Evolutionary conservation across 148 eudicot species (phyloP), one percentile per base, ranked within the genome.

Genomic region (Arbutus unedo): DNA sequence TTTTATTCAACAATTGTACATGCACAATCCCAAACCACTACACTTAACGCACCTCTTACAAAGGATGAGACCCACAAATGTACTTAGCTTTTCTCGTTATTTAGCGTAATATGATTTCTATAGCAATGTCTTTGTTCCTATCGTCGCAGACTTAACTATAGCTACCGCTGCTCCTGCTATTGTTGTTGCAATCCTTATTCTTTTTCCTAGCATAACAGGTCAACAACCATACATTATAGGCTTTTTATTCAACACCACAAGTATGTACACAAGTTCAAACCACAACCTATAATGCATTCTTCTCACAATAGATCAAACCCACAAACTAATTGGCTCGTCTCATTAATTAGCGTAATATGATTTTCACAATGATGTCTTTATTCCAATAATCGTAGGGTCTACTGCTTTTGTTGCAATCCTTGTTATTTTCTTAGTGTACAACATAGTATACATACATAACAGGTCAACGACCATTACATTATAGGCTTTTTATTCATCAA

Each of bases 111-210:
- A 10, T 2, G n/a, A 2, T 60, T n/a, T 19, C n/a, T n/a, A 2
- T 67, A 47, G 74, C 3, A 19, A 70, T 1, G n/a, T 16, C 6
- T 15, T 43, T 25, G 0, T 70, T 70, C n/a, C 72, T 82, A 79
- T 81, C 83, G 49, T 66, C 84, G 73, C 15, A 8, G 15, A 66
- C 67, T 25, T 84, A 88, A 62, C 81, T 83, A 13, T 85, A 87
- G 74, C 89, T 74, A 3, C 74, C 73, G 41, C 84, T 82, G 85
- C 85, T 89, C 60, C 85, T 84, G 59, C 87, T 79, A 71, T 83
- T 84, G 81, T 85, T 81, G 53, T 84, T 82, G 76, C 83, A 78
- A 50, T 81, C 86, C 45, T 6, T 79, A 9, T 83, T 86, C 77
- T 82, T 83, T 41, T 21, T 49, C 72, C 74, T 66, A 25, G 71